phyloP scores from a whole-genome alignment of 225 moss, liverwort and hornwort genomes.

The Sphagnum contortum region DNA sequence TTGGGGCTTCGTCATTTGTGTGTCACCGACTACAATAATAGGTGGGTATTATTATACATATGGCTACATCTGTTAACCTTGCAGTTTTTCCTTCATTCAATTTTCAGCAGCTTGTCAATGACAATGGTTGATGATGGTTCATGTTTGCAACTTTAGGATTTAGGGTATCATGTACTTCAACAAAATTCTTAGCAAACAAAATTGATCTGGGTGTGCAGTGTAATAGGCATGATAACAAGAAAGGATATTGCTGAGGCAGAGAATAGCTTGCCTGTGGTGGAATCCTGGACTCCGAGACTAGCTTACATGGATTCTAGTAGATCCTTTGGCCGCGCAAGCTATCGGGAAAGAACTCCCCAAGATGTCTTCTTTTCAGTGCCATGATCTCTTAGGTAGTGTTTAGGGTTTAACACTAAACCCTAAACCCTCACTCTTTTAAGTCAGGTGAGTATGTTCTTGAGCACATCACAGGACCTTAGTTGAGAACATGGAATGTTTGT shows the following conservation, averaged over 20 bases:
- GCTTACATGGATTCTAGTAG: constrained; percentile 37
- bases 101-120: too few relatives aligned
- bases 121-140: too few relatives aligned
- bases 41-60: constrained; percentile 1
- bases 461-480: too few relatives aligned
- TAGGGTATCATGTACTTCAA: too few relatives aligned
- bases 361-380: constrained; percentile 42
- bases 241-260: constrained; percentile 55
- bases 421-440: too few relatives aligned
- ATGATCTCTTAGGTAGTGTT: not conserved
- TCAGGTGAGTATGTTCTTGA: too few relatives aligned
- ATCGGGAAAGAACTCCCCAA: constrained; percentile 24
- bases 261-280: constrained; percentile 18
- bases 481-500: too few relatives aligned
- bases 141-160: too few relatives aligned
- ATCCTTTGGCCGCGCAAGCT: constrained; percentile 10
- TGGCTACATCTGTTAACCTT: not conserved
- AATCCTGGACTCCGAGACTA: constrained; percentile 26
- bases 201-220: constrained; percentile 24
- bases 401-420: too few relatives aligned
- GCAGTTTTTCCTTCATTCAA: too few relatives aligned
- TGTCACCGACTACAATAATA: constrained; percentile 16
- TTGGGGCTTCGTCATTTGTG: constrained; percentile 29
- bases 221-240: constrained; percentile 81
- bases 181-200: too few relatives aligned